phyloP scores from a whole-genome alignment of 1,139 yeast genomes.

The Candida sp. region DNA sequence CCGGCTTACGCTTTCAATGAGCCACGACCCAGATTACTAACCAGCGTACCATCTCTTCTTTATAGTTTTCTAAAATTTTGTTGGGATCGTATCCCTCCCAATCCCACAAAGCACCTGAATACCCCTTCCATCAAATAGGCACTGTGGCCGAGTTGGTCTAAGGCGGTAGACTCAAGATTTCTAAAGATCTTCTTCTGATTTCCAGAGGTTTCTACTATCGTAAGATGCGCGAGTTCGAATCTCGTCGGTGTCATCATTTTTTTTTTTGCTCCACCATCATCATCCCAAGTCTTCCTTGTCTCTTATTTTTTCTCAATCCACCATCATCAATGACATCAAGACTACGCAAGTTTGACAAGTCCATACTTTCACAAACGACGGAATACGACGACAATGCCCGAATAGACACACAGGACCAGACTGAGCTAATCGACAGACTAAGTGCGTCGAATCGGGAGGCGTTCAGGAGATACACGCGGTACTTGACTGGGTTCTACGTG shows the following conservation, averaged over 20 bases:
- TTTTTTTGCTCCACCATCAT: not conserved
- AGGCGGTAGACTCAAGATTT: not conserved
- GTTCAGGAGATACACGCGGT: not conserved
- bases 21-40: no score
- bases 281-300: not conserved
- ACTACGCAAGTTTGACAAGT: conserved; percentile 3
- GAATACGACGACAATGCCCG: not conserved
- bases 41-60: no score
- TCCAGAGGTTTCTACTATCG: not conserved
- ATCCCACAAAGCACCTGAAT: not conserved
- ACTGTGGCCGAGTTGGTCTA: conserved; percentile 1
- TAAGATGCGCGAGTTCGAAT: not conserved
- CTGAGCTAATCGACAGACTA: not conserved
- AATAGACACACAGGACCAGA: conserved; percentile 1
- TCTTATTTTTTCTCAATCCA: not conserved
- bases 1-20: no score
- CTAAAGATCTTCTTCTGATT: not conserved
- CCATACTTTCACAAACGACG: not conserved
- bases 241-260: not conserved
- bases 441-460: not conserved
- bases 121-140: not conserved
- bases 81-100: no score
- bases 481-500: not conserved
- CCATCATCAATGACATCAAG: conserved; percentile 1
- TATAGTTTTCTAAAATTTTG: no score